Conservation (phyloP, 306 rosid species). For the Pyrus bretschneideri region DNA sequence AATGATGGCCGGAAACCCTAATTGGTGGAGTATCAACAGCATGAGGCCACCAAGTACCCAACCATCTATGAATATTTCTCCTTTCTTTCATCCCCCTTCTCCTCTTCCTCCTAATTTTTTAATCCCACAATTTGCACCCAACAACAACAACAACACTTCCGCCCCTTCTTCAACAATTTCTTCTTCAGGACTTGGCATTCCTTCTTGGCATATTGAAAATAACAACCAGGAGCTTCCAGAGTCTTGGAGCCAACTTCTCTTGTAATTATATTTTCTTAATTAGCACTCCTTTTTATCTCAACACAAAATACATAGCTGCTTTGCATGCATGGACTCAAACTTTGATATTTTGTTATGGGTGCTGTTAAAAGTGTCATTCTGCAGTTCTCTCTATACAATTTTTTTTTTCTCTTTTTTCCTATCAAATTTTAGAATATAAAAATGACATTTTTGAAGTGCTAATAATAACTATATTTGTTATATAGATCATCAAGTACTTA, state of each 20-base stretch:
- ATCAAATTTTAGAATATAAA: background rate
- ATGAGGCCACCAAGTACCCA: conserved; percentile 37
- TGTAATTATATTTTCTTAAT: conserved; percentile 30
- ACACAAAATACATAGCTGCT: background rate
- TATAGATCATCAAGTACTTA: background rate
- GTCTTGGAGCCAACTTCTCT: conserved; percentile 88
- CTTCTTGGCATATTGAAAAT: conserved; percentile 46
- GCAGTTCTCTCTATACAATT: background rate
- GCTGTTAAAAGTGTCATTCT: background rate
- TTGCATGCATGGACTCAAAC: conserved; percentile 1
- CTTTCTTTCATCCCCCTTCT: conserved; percentile 47
- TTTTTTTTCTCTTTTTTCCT: background rate
- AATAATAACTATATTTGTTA: too few relatives aligned
- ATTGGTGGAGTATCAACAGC: conserved; percentile 79
- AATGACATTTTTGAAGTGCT: background rate
- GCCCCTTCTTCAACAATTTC: background rate
- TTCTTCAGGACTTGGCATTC: conserved; percentile 38
- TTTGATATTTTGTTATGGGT: background rate
- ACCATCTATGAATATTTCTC: conserved; percentile 23
- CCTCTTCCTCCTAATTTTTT: conserved; percentile 20
- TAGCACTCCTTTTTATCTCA: conserved; percentile 4
- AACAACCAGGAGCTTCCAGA: conserved; percentile 56
- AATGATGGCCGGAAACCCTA: conserved; percentile 91
- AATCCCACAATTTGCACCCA: conserved; percentile 19
- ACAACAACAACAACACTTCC: background rate